These are phyloP conservation scores for Stellera chamaejasme DNA, from an alignment of 345 rosid species.

Conservation along the genomic window DNA sequence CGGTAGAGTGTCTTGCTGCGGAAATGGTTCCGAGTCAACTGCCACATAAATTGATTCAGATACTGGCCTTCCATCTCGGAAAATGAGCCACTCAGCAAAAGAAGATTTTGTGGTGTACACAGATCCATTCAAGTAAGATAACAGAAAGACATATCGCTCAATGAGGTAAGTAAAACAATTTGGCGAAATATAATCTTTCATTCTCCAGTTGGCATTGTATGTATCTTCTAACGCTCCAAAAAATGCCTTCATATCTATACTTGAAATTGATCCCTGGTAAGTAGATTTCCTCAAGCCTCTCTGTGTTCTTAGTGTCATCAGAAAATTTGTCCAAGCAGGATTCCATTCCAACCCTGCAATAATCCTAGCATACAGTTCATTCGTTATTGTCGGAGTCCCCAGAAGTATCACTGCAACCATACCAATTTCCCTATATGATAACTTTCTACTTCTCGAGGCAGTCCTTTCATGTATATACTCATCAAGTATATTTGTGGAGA, in stretches of 20 bases:
- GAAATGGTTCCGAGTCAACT: constrained; percentile 1
- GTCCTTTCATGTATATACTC: constrained; percentile 12
- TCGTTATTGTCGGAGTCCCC: constrained; percentile 21
- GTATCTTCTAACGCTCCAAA: constrained; percentile 26
- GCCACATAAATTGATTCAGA: background rate
- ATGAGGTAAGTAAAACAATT: constrained; percentile 36
- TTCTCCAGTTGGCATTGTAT: constrained; percentile 28
- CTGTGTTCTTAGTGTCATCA: constrained; percentile 12
- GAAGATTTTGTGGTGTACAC: constrained; percentile 23
- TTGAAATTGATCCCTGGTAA: background rate
- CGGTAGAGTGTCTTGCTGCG: background rate
- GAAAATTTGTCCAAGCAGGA: constrained; percentile 25
- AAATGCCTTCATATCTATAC: constrained; percentile 7
- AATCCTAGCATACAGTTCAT: constrained; percentile 9
- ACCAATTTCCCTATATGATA: constrained; percentile 36
- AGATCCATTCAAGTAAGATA: constrained; percentile 12
- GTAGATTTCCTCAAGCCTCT: constrained; percentile 1
- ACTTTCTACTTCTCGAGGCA: background rate
- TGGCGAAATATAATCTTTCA: constrained; percentile 27
- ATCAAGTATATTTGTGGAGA: constrained; percentile 13
- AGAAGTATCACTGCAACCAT: constrained; percentile 26
- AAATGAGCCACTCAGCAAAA: constrained; percentile 34
- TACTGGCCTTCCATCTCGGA: constrained; percentile 11
- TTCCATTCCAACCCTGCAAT: constrained; percentile 7
- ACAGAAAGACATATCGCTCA: constrained; percentile 27